A percentile compares a stretch with the other conserved stretches of the same genome.
These are phyloP conservation scores for Sugiyamaella qingdaonensis DNA, from an alignment of 805 yeast species.

Conservation along the genomic window DNA sequence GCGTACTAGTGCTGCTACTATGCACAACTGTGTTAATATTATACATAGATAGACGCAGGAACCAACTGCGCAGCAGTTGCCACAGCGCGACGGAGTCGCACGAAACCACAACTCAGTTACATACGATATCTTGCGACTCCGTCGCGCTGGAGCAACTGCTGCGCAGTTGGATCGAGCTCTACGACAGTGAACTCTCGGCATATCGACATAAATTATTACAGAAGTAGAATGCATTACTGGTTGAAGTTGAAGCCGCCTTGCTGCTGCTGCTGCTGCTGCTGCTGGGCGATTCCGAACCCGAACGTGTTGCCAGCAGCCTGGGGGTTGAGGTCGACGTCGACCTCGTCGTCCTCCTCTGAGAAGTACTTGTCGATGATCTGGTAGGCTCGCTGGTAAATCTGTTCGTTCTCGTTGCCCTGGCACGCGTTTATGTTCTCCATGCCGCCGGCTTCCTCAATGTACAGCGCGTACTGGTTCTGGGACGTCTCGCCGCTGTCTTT, in stretches of 20 bases:
- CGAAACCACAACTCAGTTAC: too few relatives aligned
- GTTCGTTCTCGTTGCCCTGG: constrained; percentile 87
- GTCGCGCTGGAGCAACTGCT: too few relatives aligned
- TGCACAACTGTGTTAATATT: too few relatives aligned
- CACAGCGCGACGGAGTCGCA: too few relatives aligned
- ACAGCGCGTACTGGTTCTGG: constrained; percentile 83
- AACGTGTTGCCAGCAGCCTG: constrained; percentile 80
- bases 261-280: constrained; percentile 25
- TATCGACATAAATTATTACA: background rate
- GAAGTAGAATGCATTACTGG: constrained; percentile 1
- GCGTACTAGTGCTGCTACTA: too few relatives aligned
- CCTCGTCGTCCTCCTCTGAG: constrained; percentile 68
- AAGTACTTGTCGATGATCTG: constrained; percentile 87
- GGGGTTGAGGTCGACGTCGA: constrained; percentile 56
- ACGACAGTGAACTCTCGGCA: background rate
- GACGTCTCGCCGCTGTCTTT: constrained; percentile 67
- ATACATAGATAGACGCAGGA: too few relatives aligned
- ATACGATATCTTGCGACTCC: too few relatives aligned
- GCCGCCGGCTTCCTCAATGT: constrained; percentile 97
- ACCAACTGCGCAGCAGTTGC: too few relatives aligned
- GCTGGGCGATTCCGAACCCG: constrained; percentile 71
- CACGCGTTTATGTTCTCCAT: constrained; percentile 93
- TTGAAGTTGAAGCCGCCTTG: constrained; percentile 2
- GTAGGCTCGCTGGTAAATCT: constrained; percentile 87
- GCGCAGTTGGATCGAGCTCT: too few relatives aligned